Conservation (phyloP, 2,329 filamentous ascomycete genomes). For the Epichloe bromicola region DNA sequence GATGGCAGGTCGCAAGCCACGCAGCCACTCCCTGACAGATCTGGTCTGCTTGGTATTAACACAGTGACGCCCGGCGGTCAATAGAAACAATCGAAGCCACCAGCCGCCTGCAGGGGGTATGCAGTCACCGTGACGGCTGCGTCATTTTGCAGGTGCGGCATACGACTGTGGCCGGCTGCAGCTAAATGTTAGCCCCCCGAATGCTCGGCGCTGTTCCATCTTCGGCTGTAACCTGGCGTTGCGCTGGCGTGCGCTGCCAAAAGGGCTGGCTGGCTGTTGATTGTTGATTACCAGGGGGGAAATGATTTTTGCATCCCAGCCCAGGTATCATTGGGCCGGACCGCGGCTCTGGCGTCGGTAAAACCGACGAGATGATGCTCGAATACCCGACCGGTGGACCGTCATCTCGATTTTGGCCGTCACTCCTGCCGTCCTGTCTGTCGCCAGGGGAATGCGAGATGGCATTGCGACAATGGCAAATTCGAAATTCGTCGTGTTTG, state of each 20-base stretch:
- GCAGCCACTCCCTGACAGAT: no score
- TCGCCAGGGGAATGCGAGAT: neutral
- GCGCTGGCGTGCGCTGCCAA: neutral
- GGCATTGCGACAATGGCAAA: neutral
- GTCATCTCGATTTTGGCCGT: neutral
- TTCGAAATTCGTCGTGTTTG: neutral
- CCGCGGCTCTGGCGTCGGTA: neutral
- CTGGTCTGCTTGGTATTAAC: no score
- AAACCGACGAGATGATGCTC: neutral
- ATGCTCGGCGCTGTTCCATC: neutral
- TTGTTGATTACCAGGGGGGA: neutral
- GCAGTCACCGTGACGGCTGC: neutral
- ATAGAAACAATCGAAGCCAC: no score
- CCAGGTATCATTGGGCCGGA: neutral
- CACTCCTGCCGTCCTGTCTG: neutral
- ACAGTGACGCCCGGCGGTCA: no score
- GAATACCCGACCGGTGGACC: neutral
- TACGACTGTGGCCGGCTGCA: no score
- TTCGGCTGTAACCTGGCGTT: neutral
- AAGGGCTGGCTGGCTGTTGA: no score
- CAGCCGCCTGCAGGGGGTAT: no score
- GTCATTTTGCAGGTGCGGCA: constrained; percentile 1
- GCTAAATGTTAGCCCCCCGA: neutral
- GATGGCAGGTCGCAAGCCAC: no score
- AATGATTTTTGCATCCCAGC: neutral